Conservation (phyloP, 129 eudicot genomes). For the Arctium lappa region DNA sequence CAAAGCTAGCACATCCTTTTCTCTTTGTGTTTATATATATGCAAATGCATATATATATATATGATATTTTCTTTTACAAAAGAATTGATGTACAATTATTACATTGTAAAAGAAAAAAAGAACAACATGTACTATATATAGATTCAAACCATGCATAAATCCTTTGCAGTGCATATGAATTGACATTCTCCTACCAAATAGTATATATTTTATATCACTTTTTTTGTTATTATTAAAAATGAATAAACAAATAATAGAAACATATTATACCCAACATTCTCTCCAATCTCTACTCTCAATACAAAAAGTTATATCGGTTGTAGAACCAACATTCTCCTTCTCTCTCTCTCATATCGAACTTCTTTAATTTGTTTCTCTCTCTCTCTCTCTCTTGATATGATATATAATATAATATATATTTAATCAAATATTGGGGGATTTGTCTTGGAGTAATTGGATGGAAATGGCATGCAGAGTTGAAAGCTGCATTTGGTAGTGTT, state of each 20-base stretch:
- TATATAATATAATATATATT: neutral
- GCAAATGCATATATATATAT: neutral
- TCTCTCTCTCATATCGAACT: conserved; percentile 31
- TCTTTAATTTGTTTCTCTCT: conserved; percentile 3
- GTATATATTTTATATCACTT: neutral
- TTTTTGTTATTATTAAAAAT: neutral
- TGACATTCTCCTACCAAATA: neutral
- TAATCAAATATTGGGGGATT: conserved; percentile 16
- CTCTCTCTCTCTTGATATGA: neutral
- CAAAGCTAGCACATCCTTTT: neutral
- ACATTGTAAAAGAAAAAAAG: neutral
- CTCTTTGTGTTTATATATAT: neutral
- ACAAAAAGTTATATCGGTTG: conserved; percentile 27
- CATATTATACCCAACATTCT: conserved; percentile 26
- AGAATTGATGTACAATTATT: neutral
- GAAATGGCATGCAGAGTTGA: conserved; percentile 69
- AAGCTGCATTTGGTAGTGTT: conserved; percentile 66
- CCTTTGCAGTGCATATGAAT: neutral
- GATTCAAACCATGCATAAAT: neutral
- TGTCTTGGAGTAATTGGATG: conserved; percentile 64
- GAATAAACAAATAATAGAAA: neutral
- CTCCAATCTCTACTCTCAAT: conserved; percentile 22
- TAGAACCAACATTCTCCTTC: conserved; percentile 38
- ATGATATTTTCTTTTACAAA: neutral
- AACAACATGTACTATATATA: neutral